These are phyloP conservation scores for Yamadazyma blattariae DNA, from an alignment of 1,139 yeast species.

Conservation along the genomic window DNA sequence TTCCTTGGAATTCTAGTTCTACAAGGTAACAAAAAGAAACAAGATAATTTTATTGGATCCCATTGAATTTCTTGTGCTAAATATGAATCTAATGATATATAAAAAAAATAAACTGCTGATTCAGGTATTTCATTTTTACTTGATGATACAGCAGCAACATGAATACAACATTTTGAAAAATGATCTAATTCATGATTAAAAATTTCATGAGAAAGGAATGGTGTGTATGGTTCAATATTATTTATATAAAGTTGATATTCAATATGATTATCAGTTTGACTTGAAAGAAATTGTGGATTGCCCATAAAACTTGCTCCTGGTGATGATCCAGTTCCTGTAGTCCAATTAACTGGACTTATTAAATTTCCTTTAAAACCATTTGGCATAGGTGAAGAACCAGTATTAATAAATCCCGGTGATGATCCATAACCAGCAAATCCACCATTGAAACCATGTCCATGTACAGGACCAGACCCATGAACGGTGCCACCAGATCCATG, in stretches of 20 bases:
- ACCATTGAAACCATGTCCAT: too few relatives aligned
- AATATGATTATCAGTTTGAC: conserved; percentile 1
- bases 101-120: conserved; percentile 13
- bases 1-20: conserved; percentile 12
- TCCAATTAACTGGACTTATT: conserved; percentile 4
- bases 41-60: conserved; percentile 14
- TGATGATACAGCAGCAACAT: conserved; percentile 16
- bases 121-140: conserved; percentile 13
- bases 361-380: background rate
- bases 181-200: conserved; percentile 13
- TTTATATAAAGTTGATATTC: conserved; percentile 11
- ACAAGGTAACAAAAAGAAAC: conserved; percentile 19
- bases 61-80: conserved; percentile 13
- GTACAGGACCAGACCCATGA: too few relatives aligned
- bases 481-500: too few relatives aligned
- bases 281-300: background rate
- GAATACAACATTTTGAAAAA: conserved; percentile 19
- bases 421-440: too few relatives aligned
- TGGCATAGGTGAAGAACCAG: too few relatives aligned
- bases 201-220: conserved; percentile 15
- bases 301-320: background rate
- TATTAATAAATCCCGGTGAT: too few relatives aligned
- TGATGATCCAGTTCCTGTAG: background rate
- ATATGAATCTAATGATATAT: conserved; percentile 10
- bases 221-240: conserved; percentile 19